Percentiles rank a stretch among this genome's conserved stretches.
Conservation (phyloP, 2,329 filamentous ascomycete species). For the Hirsutella thompsonii region DNA sequence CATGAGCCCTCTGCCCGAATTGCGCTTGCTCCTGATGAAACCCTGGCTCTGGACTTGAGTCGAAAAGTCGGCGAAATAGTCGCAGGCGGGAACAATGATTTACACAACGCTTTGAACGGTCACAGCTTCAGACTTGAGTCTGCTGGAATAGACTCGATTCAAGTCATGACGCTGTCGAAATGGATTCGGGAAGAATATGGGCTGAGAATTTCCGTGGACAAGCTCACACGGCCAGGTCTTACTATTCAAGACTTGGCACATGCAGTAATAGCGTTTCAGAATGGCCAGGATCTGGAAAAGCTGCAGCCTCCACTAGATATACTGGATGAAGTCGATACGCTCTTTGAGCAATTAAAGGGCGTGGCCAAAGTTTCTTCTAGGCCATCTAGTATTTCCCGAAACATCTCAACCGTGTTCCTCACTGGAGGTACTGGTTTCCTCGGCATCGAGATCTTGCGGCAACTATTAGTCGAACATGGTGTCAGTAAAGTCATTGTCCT, state of each 20-base stretch:
- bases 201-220: background rate
- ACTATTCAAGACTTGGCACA: background rate
- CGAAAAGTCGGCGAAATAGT: background rate
- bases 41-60: background rate
- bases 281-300: background rate
- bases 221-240: background rate
- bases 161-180: conserved; percentile 1
- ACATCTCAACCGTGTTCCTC: background rate
- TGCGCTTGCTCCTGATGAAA: too few relatives aligned
- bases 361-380: background rate
- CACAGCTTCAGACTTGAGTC: background rate
- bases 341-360: background rate
- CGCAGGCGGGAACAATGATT: background rate
- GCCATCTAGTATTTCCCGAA: too few relatives aligned
- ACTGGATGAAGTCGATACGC: background rate
- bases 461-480: background rate
- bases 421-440: conserved; percentile 2
- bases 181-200: background rate
- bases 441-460: conserved; percentile 2
- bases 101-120: background rate
- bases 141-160: conserved; percentile 1
- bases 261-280: background rate
- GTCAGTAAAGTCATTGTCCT: background rate
- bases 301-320: background rate
- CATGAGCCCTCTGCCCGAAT: too few relatives aligned